Percentiles rank a stretch among this genome's conserved stretches.
phyloP scores from a whole-genome alignment of 495 filamentous ascomycete genomes.

The Podospora didyma region DNA sequence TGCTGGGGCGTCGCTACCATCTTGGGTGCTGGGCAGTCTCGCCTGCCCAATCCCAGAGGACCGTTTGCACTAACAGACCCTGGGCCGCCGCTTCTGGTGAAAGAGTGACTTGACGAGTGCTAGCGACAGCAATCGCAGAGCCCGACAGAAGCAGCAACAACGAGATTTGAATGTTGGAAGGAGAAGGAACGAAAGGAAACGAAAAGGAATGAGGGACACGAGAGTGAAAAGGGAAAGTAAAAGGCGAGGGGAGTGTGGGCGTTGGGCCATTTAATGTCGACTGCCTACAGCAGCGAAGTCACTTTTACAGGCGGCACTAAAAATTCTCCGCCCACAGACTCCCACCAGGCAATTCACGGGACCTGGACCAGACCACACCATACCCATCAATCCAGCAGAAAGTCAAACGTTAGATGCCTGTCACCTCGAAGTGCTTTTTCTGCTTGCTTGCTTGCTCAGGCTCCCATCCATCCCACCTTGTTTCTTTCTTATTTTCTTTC shows the following conservation, averaged over 20 bases:
- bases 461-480: too few species aligned
- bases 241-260: constrained; percentile 35
- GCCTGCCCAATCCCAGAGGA: constrained; percentile 1
- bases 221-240: constrained; percentile 28
- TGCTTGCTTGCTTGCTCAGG: too few species aligned
- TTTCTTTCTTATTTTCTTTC: not conserved
- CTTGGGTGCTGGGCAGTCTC: not conserved
- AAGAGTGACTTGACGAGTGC: constrained; percentile 21
- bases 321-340: constrained; percentile 24
- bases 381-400: constrained; percentile 20
- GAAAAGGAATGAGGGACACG: constrained; percentile 17
- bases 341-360: constrained; percentile 4
- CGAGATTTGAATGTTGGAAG: constrained; percentile 4
- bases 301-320: constrained; percentile 36
- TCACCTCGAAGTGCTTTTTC: not conserved
- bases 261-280: constrained; percentile 40
- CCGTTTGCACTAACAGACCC: constrained; percentile 21
- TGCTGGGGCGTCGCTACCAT: not conserved
- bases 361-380: not conserved
- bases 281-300: constrained; percentile 32
- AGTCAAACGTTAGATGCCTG: constrained; percentile 16
- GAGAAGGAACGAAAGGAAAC: constrained; percentile 13
- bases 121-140: constrained; percentile 4
- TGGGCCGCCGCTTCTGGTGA: constrained; percentile 15
- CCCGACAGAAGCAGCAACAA: constrained; percentile 21